Conservation (phyloP, 2,329 filamentous ascomycete genomes). For the Sclerotinia glacialis region DNA sequence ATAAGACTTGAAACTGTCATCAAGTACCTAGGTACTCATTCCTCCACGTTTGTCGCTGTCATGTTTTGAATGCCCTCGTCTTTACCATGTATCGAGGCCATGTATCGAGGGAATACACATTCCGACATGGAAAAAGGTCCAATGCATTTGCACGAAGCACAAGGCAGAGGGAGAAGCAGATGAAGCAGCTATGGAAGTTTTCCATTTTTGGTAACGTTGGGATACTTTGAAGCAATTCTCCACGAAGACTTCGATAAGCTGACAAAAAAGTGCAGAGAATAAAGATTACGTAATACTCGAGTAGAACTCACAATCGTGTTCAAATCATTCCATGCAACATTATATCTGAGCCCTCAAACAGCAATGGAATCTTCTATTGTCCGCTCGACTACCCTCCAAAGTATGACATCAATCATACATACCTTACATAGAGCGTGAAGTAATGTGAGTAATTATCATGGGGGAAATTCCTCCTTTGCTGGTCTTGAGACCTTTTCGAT, state of each 20-base stretch:
- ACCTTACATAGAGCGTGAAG: background rate
- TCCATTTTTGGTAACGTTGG: too few species aligned
- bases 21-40: background rate
- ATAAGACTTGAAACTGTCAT: background rate
- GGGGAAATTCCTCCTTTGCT: background rate
- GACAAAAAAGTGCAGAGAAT: too few species aligned
- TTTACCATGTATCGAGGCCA: background rate
- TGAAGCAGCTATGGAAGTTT: too few species aligned
- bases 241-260: too few species aligned
- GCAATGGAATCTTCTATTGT: too few species aligned
- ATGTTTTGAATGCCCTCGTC: background rate
- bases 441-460: background rate
- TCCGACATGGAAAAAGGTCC: background rate
- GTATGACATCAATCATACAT: background rate
- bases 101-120: background rate
- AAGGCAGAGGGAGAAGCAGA: background rate
- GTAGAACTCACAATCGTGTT: too few species aligned
- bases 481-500: background rate
- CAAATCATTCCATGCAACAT: too few species aligned
- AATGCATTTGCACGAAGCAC: too few species aligned
- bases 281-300: too few species aligned
- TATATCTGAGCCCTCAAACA: too few species aligned
- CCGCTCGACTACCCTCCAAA: too few species aligned
- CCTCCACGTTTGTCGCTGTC: background rate
- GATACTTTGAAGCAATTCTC: too few species aligned